Evolutionary conservation across 768 basidiomycete genomes (phyloP).

Genomic region (Pleurotus giganteus): DNA sequence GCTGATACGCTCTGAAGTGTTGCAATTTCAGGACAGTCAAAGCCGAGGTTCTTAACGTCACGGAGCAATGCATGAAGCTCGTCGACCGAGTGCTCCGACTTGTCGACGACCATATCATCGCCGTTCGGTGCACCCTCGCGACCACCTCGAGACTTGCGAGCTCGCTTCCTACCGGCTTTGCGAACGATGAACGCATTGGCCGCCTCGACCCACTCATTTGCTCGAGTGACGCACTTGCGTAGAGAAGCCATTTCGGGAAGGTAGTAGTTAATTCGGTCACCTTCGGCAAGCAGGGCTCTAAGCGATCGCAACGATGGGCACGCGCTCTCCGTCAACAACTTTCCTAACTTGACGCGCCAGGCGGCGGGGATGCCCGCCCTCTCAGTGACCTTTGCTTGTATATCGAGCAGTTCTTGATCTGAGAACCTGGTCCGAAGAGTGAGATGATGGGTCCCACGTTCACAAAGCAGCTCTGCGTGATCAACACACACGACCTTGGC

Average conservation of each 20-base stretch:
- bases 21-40: slow-evolving; percentile 77
- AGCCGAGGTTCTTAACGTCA: slow-evolving; percentile 78
- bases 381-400: slow-evolving; percentile 60
- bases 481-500: slow-evolving; percentile 81
- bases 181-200: slow-evolving; percentile 77
- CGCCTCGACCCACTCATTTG: slow-evolving; percentile 86
- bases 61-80: slow-evolving; percentile 68
- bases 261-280: slow-evolving; percentile 77
- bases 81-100: slow-evolving; percentile 67
- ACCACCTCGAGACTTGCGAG: slow-evolving; percentile 59
- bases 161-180: slow-evolving; percentile 79
- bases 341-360: slow-evolving; percentile 76
- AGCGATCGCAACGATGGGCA: slow-evolving; percentile 76
- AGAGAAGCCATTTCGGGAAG: slow-evolving; percentile 72
- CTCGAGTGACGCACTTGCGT: slow-evolving; percentile 75
- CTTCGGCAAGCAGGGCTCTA: slow-evolving; percentile 82
- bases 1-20: slow-evolving; percentile 51
- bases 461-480: slow-evolving; percentile 78
- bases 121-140: slow-evolving; percentile 34
- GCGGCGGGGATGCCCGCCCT: slow-evolving; percentile 68
- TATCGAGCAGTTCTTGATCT: slow-evolving; percentile 73
- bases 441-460: slow-evolving; percentile 42
- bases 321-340: slow-evolving; percentile 62
- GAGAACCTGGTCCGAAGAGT: slow-evolving; percentile 78
- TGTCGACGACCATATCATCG: slow-evolving; percentile 59